Base-by-base conservation (phyloP, 2,329 filamentous ascomycete species). In the Intubia oerlemansii region DNA sequence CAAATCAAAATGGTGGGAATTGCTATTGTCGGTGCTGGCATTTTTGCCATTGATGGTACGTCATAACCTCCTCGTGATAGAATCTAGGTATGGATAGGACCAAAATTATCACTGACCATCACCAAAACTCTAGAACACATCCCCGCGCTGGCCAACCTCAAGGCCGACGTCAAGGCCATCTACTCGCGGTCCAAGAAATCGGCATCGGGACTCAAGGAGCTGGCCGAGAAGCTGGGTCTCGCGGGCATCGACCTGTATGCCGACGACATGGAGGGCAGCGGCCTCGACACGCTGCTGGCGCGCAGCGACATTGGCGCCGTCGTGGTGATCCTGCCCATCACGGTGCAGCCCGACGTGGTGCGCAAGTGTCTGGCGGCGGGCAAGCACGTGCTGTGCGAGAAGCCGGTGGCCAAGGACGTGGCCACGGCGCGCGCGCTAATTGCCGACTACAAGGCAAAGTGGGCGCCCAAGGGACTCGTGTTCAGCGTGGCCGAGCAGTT, bases 401-500 rank as follows among this genome's bases (percentile, higher is more conserved):
- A 78, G 49, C 72, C 73, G 18, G 56, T 77, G 23, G 70, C 65
- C 3, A 60, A 63, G 37, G 65, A 74, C 4, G 33, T 53, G 5
- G 41, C 40, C 10, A 34, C 34, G 9, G 40, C 41, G 9, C 39
- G 36, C 18, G 35, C 34, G 18, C 34, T 48, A 20, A 24, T 49
- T 5, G 25, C 36, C 5, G 48, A 45, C 36, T 51, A 50, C 36
- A 28, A 44, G n/a, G 19, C 7, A 7, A 28, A 17, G 16, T 26
- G 10, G 28, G 20, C 2, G 30, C 29, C 14, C 32, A 49, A 51
- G 9, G 23, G 11, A 29, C 27, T 24, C 27, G 59, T 57, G 5
- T 66, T 68, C 49, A 55, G 55, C 10, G 59, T 84, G 4, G 77
- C 73, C 0, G 78, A 84, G 48, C 80, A 84, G 48, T 76, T 67